phyloP scores from a whole-genome alignment of 164 flowering plant species.

The Sedum album region DNA sequence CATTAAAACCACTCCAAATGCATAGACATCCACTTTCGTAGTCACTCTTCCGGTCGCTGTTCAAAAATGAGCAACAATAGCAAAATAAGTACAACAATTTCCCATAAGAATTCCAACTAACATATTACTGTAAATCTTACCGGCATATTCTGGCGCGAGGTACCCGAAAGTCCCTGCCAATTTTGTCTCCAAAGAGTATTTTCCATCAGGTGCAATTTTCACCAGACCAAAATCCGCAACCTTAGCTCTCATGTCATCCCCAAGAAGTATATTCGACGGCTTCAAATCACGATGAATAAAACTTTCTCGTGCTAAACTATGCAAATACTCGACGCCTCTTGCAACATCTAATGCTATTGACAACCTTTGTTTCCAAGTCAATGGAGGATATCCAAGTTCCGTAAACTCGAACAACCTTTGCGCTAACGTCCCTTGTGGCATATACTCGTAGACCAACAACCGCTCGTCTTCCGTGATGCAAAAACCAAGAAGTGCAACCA shows the following conservation, averaged over 20 bases:
- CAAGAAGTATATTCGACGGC: conserved; percentile 46
- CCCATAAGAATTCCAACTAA: neutral
- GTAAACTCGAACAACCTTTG: conserved; percentile 33
- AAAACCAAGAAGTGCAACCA: conserved; percentile 40
- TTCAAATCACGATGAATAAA: conserved; percentile 51
- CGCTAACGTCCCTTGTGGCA: conserved; percentile 49
- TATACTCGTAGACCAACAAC: conserved; percentile 45
- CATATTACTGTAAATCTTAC: conserved; percentile 15
- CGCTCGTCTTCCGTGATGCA: conserved; percentile 39
- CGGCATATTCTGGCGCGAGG: conserved; percentile 55
- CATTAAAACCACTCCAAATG: conserved; percentile 36
- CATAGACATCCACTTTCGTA: conserved; percentile 35
- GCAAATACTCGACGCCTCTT: conserved; percentile 48
- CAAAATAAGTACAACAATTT: neutral
- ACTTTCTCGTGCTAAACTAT: conserved; percentile 48
- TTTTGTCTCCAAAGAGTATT: conserved; percentile 37
- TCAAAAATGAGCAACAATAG: neutral
- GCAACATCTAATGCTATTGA: conserved; percentile 47
- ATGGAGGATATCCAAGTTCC: conserved; percentile 19
- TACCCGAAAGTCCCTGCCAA: conserved; percentile 57
- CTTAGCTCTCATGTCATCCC: conserved; percentile 46
- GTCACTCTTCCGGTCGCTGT: conserved; percentile 43
- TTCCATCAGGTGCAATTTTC: conserved; percentile 47
- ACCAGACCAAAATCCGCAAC: conserved; percentile 54
- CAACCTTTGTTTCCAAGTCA: conserved; percentile 46